Conservation (phyloP, 225 moss, liverwort and hornwort genomes). For the Takakia lepidozioides region DNA sequence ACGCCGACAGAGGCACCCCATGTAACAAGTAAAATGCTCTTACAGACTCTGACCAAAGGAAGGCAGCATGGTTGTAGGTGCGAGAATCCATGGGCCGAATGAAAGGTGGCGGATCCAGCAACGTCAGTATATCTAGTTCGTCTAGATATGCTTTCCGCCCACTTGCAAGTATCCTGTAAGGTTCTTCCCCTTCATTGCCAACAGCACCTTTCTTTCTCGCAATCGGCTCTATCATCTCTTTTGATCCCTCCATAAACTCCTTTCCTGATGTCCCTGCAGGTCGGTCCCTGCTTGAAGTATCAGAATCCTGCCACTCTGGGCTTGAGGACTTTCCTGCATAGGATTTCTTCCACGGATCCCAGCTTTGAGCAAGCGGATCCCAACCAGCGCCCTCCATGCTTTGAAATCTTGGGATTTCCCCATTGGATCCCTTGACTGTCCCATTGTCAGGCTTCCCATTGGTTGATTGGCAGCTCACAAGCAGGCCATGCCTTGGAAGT, state of each 20-base stretch:
- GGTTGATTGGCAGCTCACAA: slow-evolving; percentile 20
- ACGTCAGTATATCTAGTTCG: slow-evolving; percentile 77
- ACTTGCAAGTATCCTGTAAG: slow-evolving; percentile 56
- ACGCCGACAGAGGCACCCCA: background rate
- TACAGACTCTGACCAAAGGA: slow-evolving; percentile 57
- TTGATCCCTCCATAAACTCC: slow-evolving; percentile 3
- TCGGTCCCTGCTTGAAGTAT: slow-evolving; percentile 26
- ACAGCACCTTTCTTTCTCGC: slow-evolving; percentile 20
- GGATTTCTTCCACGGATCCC: slow-evolving; percentile 34
- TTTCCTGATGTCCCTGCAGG: slow-evolving; percentile 31
- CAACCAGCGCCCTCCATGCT: slow-evolving; percentile 26
- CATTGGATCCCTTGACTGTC: slow-evolving; percentile 20
- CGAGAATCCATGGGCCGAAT: slow-evolving; percentile 51
- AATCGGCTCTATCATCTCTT: background rate
- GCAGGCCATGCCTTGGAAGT: slow-evolving; percentile 3
- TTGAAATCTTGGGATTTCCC: slow-evolving; percentile 3
- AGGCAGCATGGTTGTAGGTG: slow-evolving; percentile 84
- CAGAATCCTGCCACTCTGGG: slow-evolving; percentile 10
- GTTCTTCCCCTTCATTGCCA: slow-evolving; percentile 74
- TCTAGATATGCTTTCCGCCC: slow-evolving; percentile 83
- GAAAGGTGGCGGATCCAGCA: slow-evolving; percentile 77
- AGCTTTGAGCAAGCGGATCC: slow-evolving; percentile 36
- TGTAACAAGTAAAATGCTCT: background rate
- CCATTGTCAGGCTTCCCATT: slow-evolving; percentile 44
- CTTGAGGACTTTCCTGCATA: background rate